Evolutionary conservation across 1,284 basidiomycete genomes (phyloP).

Genomic region (Cutaneotrichosporon cutaneum): DNA sequence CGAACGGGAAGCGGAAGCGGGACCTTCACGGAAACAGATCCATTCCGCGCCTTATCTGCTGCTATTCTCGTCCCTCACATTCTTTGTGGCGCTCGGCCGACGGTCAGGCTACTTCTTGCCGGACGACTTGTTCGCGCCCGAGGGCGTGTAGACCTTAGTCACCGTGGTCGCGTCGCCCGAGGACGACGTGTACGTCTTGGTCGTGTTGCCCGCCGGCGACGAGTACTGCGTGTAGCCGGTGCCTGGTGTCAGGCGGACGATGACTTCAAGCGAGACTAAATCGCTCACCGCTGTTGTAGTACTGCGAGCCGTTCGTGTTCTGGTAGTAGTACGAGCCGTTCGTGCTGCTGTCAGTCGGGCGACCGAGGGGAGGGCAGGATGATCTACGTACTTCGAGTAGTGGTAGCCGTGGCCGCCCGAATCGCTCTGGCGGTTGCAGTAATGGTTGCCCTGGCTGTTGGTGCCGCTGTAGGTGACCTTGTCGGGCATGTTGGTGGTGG

Average conservation of each 20-base stretch:
- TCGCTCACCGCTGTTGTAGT: constrained; percentile 56
- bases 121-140: background rate
- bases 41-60: background rate
- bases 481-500: background rate
- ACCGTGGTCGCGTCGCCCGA: constrained; percentile 10
- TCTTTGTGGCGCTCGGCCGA: too few relatives aligned
- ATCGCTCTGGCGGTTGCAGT: background rate
- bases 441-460: background rate
- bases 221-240: constrained; percentile 59
- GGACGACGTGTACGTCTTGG: constrained; percentile 20
- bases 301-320: constrained; percentile 63
- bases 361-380: background rate
- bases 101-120: background rate
- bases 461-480: background rate
- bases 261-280: too few relatives aligned
- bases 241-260: constrained; percentile 35
- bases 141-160: constrained; percentile 14
- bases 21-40: background rate
- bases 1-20: too few relatives aligned
- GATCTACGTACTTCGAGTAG: constrained; percentile 49
- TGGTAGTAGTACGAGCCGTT: constrained; percentile 63
- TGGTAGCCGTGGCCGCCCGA: constrained; percentile 27
- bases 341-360: constrained; percentile 17
- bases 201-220: constrained; percentile 55
- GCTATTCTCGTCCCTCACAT: too few relatives aligned